Evolutionary conservation across 2,329 filamentous ascomycete genomes (phyloP).

Genomic region (Ilyonectria sp.): DNA sequence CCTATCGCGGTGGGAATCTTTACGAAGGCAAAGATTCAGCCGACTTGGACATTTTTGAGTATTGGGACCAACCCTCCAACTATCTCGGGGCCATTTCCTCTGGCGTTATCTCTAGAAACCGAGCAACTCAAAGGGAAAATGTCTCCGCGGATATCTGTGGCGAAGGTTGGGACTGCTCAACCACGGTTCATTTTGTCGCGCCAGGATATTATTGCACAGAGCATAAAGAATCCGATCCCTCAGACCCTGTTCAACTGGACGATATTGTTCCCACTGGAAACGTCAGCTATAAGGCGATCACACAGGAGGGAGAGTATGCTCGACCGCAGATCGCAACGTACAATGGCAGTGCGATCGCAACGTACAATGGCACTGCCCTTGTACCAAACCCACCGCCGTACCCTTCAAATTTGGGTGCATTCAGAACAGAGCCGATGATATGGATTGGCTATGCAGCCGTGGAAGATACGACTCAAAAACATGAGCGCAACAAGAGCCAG

Average conservation of each 20-base stretch:
- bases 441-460: constrained; percentile 41
- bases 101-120: not conserved
- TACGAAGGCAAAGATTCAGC: not conserved
- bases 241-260: constrained; percentile 37
- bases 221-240: not conserved
- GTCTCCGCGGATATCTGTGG: constrained; percentile 34
- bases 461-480: constrained; percentile 17
- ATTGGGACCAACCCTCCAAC: constrained; percentile 1
- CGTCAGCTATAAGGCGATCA: constrained; percentile 32
- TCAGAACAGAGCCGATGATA: constrained; percentile 38
- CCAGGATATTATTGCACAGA: constrained; percentile 43
- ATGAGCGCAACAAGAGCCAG: not conserved
- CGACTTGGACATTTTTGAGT: constrained; percentile 30
- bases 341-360: constrained; percentile 13
- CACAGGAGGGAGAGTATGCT: constrained; percentile 37
- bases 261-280: constrained; percentile 32
- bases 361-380: not conserved
- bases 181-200: constrained; percentile 37
- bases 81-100: not conserved
- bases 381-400: constrained; percentile 6
- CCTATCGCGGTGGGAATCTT: not conserved
- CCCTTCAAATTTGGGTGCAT: constrained; percentile 34
- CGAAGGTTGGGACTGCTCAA: constrained; percentile 40
- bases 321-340: constrained; percentile 28
- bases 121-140: constrained; percentile 22